Evolutionary conservation across 192 early-diverging fungal species (phyloP), one percentile per base, ranked within the genome.

Genomic region (Mortierella alpina): DNA sequence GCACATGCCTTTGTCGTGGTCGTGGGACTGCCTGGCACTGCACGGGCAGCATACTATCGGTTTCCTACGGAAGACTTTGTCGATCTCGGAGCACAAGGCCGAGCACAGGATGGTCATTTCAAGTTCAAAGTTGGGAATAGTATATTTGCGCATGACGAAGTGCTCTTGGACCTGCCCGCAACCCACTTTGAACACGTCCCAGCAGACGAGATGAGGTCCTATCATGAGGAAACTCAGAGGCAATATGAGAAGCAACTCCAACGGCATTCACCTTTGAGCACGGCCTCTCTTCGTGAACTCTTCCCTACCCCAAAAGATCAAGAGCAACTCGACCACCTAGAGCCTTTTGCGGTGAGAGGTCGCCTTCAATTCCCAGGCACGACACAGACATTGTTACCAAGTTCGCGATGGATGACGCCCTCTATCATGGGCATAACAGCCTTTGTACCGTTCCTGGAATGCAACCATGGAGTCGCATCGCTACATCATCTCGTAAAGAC

Each of bases 401-500:
- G 54, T 11, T 68, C 78, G 13, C 56, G 5, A 9, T 18, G 58
- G 40, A 20, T 12, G 40, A 20, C 7, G 5, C 86, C 86, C 3
- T 64, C 71, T 9, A 72, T 87, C 7, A 87, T 87, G 86, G 86
- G 86, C 4, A 20, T 82, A 18, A 73, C 85, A 17, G 73, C 66
- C 7, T 87, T 88, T 23, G 14, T 86, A 13, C 86, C 86, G 0
- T 81, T 86, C 31, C 57, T 87, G 20, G 86, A 87, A 58, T 87
- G 86, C 60, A 83, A 86, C 46, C 86, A 87, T 68, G 86, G 84
- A 10, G 62, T 87, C 14, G 70, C 87, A 11, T 81, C 78, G 2
- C 31, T 87, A 8, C 56, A 84, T 50, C 86, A 87, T 55, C 55
- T 67, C 9, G 62, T 59, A 18, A 72, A 70, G 13, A 61, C 63